Evolutionary conservation across 768 basidiomycete genomes (phyloP).

Genomic region (Mrakia hoshinonis): DNA sequence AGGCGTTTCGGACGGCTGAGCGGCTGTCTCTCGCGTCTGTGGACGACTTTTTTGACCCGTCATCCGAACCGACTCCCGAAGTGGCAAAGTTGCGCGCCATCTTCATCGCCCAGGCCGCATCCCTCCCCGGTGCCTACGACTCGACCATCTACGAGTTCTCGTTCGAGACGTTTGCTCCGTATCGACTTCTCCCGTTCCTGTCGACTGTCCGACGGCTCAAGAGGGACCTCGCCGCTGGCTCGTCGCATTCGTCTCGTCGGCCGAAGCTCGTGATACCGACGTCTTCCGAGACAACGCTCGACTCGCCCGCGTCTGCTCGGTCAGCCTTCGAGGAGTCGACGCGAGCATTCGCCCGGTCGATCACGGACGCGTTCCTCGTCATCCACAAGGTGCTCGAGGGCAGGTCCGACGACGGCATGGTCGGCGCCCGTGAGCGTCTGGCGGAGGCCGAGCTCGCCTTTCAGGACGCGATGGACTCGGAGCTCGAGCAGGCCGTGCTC

Average conservation of each 20-base stretch:
- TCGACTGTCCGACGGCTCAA: constrained; percentile 10
- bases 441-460: neutral
- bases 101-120: constrained; percentile 6
- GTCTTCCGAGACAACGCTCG: neutral
- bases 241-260: constrained; percentile 9
- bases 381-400: constrained; percentile 23
- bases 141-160: constrained; percentile 14
- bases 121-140: constrained; percentile 6
- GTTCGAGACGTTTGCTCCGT: constrained; percentile 3
- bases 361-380: constrained; percentile 8
- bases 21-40: constrained; percentile 22
- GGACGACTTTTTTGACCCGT: constrained; percentile 20
- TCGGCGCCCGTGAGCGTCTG: neutral
- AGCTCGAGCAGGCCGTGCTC: constrained; percentile 15
- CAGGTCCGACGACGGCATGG: neutral
- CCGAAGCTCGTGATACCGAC: neutral
- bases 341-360: neutral
- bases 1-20: constrained; percentile 26
- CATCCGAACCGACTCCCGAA: neutral
- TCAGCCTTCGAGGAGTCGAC: constrained; percentile 17
- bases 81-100: neutral
- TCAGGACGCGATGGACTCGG: constrained; percentile 9
- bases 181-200: constrained; percentile 24
- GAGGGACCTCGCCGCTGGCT: constrained; percentile 17
- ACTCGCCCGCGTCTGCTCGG: neutral